Evolutionary conservation across 2,329 filamentous ascomycete species (phyloP).

Genomic region (Eutypella sp.): DNA sequence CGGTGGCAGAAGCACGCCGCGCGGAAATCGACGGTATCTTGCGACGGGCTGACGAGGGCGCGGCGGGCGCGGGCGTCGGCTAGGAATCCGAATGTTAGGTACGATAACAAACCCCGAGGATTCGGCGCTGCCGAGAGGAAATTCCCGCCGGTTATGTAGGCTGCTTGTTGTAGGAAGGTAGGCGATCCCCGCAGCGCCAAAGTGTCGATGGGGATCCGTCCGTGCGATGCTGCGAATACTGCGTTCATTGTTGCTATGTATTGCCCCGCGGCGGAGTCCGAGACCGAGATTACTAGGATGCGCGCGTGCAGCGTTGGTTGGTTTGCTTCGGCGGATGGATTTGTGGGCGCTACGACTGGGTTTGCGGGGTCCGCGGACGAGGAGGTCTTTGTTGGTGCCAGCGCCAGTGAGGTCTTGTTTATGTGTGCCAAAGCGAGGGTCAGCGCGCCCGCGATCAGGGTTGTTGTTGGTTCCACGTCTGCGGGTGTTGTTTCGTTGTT

Average conservation of each 20-base stretch:
- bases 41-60: slow-evolving; percentile 71
- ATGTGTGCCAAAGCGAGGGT: slow-evolving; percentile 87
- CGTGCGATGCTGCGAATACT: slow-evolving; percentile 89
- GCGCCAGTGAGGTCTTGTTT: slow-evolving; percentile 70
- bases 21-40: slow-evolving; percentile 87
- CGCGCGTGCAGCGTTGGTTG: slow-evolving; percentile 62
- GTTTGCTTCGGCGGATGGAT: slow-evolving; percentile 26
- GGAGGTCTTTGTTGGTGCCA: slow-evolving; percentile 50
- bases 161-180: slow-evolving; percentile 89
- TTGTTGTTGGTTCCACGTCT: slow-evolving; percentile 69
- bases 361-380: slow-evolving; percentile 31
- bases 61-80: slow-evolving; percentile 53
- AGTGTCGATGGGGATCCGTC: slow-evolving; percentile 87
- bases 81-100: slow-evolving; percentile 90
- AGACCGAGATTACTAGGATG: slow-evolving; percentile 86
- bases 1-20: slow-evolving; percentile 98
- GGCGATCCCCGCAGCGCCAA: slow-evolving; percentile 79
- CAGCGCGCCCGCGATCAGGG: slow-evolving; percentile 84
- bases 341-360: slow-evolving; percentile 17
- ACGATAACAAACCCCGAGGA: slow-evolving; percentile 75
- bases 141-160: slow-evolving; percentile 55
- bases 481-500: slow-evolving; percentile 57
- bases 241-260: slow-evolving; percentile 99
- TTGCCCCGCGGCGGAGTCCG: slow-evolving; percentile 76
- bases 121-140: slow-evolving; percentile 45